Evolutionary conservation across 2,329 filamentous ascomycete genomes (phyloP).

Genomic region (Bipolaris sorokiniana): DNA sequence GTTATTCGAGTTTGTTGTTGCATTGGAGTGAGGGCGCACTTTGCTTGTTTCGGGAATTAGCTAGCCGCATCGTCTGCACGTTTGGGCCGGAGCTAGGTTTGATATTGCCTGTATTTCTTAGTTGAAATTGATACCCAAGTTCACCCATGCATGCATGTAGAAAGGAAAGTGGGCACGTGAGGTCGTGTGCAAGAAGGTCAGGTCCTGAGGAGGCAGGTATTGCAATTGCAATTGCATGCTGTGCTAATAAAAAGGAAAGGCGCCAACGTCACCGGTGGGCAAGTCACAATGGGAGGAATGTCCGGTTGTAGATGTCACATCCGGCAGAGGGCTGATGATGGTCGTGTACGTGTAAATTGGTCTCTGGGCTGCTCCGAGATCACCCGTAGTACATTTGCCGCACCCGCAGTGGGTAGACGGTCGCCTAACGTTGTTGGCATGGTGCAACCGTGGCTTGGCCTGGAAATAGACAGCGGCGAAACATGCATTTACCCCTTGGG

Average conservation of each 20-base stretch:
- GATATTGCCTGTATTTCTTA: not conserved
- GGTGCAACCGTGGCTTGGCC: conserved; percentile 1
- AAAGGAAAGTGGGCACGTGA: not conserved
- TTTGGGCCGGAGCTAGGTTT: not conserved
- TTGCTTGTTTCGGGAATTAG: conserved; percentile 5
- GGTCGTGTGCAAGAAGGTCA: not conserved
- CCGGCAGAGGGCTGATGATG: conserved; percentile 3
- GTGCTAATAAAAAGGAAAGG: not conserved
- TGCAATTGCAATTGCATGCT: not conserved
- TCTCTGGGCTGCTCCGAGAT: not conserved
- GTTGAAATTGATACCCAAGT: not conserved
- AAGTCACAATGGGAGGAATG: not conserved
- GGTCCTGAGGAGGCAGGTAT: not conserved
- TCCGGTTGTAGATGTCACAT: conserved; percentile 11
- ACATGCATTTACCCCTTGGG: conserved; percentile 1
- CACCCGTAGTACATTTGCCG: conserved; percentile 5
- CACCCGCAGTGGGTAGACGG: not conserved
- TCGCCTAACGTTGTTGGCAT: conserved; percentile 1
- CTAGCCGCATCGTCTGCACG: not conserved
- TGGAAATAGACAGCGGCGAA: not conserved
- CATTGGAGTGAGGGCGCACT: not conserved
- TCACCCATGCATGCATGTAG: not conserved
- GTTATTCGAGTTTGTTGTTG: not conserved
- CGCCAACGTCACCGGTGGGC: not conserved
- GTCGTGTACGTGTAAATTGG: not conserved